phyloP scores from a whole-genome alignment of 164 flowering plant species.

The Houttuynia cordata region DNA sequence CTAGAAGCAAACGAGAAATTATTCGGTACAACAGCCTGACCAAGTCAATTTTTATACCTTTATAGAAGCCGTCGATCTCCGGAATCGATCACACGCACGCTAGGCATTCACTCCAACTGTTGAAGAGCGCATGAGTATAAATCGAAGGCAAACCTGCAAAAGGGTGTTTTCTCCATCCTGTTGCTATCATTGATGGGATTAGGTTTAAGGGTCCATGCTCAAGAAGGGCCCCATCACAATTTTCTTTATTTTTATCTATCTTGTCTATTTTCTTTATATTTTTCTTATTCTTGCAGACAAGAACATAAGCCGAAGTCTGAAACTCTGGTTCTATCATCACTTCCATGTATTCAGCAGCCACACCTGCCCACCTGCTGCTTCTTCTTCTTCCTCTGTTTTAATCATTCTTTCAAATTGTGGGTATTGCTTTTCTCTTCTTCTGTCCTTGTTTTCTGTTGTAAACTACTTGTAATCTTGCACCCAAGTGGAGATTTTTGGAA shows the following conservation, averaged over 20 bases:
- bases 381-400: neutral
- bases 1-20: no score
- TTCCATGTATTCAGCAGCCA: neutral
- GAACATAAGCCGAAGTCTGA: neutral
- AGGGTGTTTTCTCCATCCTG: constrained; percentile 1
- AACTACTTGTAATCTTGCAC: no score
- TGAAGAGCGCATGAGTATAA: no score
- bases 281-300: neutral
- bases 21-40: no score
- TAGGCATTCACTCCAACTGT: no score
- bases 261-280: no score
- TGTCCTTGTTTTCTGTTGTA: neutral
- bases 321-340: neutral
- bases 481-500: no score
- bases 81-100: no score
- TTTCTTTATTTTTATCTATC: no score
- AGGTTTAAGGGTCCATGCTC: neutral
- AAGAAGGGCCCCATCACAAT: neutral
- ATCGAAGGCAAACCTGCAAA: no score
- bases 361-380: neutral
- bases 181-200: neutral
- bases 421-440: neutral
- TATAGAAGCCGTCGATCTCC: no score
- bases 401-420: neutral
- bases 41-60: no score